Percentiles rank a stretch among this genome's conserved stretches.
Evolutionary conservation across 257 asterid genomes (phyloP).

Genomic region (Przewalskia tangutica): DNA sequence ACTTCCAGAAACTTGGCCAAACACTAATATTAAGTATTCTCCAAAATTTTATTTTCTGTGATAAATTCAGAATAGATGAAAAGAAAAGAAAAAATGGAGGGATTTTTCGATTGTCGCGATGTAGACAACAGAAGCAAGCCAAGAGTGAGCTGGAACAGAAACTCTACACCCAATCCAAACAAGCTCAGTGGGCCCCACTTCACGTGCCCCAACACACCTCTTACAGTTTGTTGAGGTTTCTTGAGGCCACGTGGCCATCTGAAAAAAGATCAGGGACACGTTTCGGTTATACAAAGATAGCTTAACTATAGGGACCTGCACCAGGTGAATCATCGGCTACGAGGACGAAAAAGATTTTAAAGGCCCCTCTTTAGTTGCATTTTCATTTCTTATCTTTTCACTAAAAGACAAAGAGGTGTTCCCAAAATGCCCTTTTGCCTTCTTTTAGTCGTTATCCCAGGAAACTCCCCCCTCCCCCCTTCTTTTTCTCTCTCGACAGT

Average conservation of each 20-base stretch:
- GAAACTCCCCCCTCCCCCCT: not conserved
- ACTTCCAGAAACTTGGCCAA: no score
- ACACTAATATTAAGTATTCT: no score
- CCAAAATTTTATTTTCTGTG: no score
- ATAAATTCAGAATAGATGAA: not conserved
- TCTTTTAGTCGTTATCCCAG: not conserved
- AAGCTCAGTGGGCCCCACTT: slow-evolving; percentile 24
- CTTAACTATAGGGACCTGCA: slow-evolving; percentile 22
- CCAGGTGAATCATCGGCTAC: slow-evolving; percentile 25
- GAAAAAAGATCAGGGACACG: slow-evolving; percentile 10
- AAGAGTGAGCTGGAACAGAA: slow-evolving; percentile 24
- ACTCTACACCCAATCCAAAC: slow-evolving; percentile 21
- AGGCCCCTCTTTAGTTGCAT: not conserved
- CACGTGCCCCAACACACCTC: slow-evolving; percentile 31
- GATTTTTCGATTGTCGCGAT: slow-evolving; percentile 15
- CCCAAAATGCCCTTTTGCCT: slow-evolving; percentile 20
- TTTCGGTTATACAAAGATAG: slow-evolving; percentile 13
- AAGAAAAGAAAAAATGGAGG: slow-evolving; percentile 1
- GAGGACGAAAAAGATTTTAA: not conserved
- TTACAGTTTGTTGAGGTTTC: not conserved
- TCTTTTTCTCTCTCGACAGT: not conserved
- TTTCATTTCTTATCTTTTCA: not conserved
- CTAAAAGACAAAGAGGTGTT: slow-evolving; percentile 11
- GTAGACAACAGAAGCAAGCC: slow-evolving; percentile 4
- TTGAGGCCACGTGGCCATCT: slow-evolving; percentile 17